phyloP scores from a whole-genome alignment of 768 basidiomycete genomes.

The Amanita phalloides region DNA sequence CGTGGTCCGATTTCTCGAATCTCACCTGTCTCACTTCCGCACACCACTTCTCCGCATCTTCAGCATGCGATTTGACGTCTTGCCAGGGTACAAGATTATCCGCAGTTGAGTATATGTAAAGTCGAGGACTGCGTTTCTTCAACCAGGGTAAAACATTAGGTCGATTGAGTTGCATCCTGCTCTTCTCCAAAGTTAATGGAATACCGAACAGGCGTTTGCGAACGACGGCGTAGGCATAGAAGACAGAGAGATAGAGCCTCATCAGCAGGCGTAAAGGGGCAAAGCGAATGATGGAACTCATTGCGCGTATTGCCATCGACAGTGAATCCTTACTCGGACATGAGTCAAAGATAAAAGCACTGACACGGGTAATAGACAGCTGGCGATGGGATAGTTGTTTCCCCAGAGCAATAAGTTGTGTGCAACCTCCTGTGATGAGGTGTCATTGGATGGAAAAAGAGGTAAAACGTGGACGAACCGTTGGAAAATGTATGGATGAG shows the following conservation, averaged over 20 bases:
- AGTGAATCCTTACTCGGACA: conserved; percentile 27
- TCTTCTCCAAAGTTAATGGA: not conserved
- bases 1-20: conserved; percentile 33
- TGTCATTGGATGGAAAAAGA: not conserved
- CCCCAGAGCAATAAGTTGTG: conserved; percentile 24
- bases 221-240: not conserved
- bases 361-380: conserved; percentile 10
- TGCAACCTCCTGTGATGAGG: conserved; percentile 25
- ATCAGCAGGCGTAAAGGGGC: not conserved
- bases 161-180: conserved; percentile 18
- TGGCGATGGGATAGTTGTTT: conserved; percentile 15
- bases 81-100: conserved; percentile 28
- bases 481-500: conserved; percentile 40
- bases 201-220: not conserved
- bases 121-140: conserved; percentile 23
- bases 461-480: conserved; percentile 17
- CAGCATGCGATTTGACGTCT: conserved; percentile 27
- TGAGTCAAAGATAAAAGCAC: conserved; percentile 34
- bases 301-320: conserved; percentile 13
- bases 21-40: conserved; percentile 21
- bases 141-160: conserved; percentile 29
- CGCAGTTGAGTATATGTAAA: conserved; percentile 34
- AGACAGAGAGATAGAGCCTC: not conserved
- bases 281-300: not conserved
- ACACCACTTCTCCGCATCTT: conserved; percentile 19